Evolutionary conservation across 768 basidiomycete species (phyloP).

Genomic region (Boletus rufocinnamomeus): DNA sequence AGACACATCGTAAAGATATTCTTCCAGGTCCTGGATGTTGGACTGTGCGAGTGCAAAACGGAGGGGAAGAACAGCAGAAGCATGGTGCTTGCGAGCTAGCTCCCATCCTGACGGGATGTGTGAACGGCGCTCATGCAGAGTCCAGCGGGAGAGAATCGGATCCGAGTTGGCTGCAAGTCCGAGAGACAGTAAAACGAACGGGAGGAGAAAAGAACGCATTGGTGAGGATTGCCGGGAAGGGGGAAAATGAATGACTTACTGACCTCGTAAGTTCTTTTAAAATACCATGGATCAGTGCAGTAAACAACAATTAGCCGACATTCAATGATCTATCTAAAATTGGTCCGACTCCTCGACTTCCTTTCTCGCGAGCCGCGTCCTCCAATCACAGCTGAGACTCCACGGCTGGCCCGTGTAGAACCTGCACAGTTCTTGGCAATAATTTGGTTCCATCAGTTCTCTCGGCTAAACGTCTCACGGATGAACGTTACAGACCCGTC

Average conservation of each 20-base stretch:
- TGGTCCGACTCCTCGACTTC: too few relatives aligned
- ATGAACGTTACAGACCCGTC: background rate
- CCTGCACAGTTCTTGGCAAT: too few relatives aligned
- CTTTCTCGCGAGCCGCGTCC: background rate
- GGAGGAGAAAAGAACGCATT: slow-evolving; percentile 26
- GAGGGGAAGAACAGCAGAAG: slow-evolving; percentile 40
- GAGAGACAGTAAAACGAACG: slow-evolving; percentile 26
- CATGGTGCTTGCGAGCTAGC: slow-evolving; percentile 30
- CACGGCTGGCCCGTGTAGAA: too few relatives aligned
- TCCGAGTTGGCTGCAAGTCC: slow-evolving; percentile 14
- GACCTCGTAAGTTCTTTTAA: background rate
- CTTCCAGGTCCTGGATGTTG: slow-evolving; percentile 43
- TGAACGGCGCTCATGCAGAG: slow-evolving; percentile 29
- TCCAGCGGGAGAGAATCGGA: slow-evolving; percentile 8
- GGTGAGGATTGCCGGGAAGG: background rate
- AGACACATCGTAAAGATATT: slow-evolving; percentile 44
- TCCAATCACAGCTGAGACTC: background rate
- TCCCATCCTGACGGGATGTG: slow-evolving; percentile 43
- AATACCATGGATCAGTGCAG: background rate
- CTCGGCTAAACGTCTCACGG: background rate
- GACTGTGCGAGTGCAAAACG: slow-evolving; percentile 48
- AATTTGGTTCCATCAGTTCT: too few relatives aligned
- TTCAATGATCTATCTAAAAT: background rate
- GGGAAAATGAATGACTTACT: background rate
- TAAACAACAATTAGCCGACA: background rate